These are phyloP conservation scores for Cudoniella acicularis DNA, from an alignment of 495 filamentous ascomycete genomes.

Conservation along the genomic window DNA sequence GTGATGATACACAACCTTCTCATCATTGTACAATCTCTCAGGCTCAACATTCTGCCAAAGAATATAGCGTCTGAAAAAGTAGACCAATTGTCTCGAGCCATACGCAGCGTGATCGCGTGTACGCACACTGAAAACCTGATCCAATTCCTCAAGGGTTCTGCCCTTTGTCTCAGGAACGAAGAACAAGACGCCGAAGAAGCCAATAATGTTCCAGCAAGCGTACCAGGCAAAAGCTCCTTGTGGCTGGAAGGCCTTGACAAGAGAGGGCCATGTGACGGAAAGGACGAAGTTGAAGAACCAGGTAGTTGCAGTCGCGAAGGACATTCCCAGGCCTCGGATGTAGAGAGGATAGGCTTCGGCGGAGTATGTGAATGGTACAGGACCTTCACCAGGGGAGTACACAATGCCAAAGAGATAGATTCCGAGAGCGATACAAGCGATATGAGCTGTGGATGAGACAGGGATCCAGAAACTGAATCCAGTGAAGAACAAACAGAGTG, in stretches of 20 bases:
- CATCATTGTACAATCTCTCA: slow-evolving; percentile 10
- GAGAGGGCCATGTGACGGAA: slow-evolving; percentile 65
- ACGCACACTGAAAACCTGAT: slow-evolving; percentile 53
- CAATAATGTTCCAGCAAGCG: slow-evolving; percentile 64
- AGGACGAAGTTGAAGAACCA: slow-evolving; percentile 69
- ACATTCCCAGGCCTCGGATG: slow-evolving; percentile 71
- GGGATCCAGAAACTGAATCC: slow-evolving; percentile 80
- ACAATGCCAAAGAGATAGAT: slow-evolving; percentile 64
- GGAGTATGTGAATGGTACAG: slow-evolving; percentile 70
- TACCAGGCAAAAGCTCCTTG: slow-evolving; percentile 53
- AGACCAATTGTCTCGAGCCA: slow-evolving; percentile 13
- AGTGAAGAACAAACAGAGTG: slow-evolving; percentile 68
- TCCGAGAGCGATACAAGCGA: slow-evolving; percentile 57
- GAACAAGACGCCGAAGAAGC: slow-evolving; percentile 67
- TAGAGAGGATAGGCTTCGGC: slow-evolving; percentile 81
- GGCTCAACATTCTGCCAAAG: slow-evolving; percentile 11
- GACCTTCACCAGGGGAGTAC: slow-evolving; percentile 69
- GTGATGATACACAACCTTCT: slow-evolving; percentile 14
- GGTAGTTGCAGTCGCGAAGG: slow-evolving; percentile 68
- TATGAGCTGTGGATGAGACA: slow-evolving; percentile 30
- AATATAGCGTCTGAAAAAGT: slow-evolving; percentile 18
- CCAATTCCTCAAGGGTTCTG: slow-evolving; percentile 64
- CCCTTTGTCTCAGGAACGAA: slow-evolving; percentile 80
- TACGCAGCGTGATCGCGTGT: slow-evolving; percentile 36
- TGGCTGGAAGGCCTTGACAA: slow-evolving; percentile 51